Conservation (phyloP, 2,329 filamentous ascomycete genomes). For the Nannizziopsis barbatae region DNA sequence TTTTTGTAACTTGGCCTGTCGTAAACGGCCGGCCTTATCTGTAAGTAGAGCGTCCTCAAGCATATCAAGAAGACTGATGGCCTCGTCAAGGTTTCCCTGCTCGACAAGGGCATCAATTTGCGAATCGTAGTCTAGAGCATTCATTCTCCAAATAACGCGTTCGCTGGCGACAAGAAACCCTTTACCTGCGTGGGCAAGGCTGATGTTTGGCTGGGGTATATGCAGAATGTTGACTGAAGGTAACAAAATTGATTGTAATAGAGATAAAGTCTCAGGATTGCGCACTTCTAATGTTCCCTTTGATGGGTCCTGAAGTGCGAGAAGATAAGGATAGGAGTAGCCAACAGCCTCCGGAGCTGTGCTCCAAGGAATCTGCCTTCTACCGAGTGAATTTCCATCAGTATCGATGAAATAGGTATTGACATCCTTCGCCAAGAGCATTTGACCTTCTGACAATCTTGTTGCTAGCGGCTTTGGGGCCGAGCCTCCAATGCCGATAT, state of each 20-base stretch:
- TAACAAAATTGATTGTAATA: slow-evolving; percentile 74
- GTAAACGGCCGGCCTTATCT: slow-evolving; percentile 67
- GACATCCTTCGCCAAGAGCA: slow-evolving; percentile 93
- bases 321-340: slow-evolving; percentile 91
- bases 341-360: slow-evolving; percentile 80
- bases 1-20: slow-evolving; percentile 84
- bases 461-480: slow-evolving; percentile 83
- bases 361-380: slow-evolving; percentile 85
- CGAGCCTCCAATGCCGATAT: slow-evolving; percentile 87
- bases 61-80: slow-evolving; percentile 77
- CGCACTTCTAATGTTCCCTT: slow-evolving; percentile 82
- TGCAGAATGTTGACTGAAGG: slow-evolving; percentile 75
- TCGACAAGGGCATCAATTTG: slow-evolving; percentile 75
- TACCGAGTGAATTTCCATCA: slow-evolving; percentile 68
- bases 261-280: slow-evolving; percentile 81
- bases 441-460: slow-evolving; percentile 67
- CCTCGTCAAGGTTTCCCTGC: slow-evolving; percentile 70
- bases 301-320: slow-evolving; percentile 70
- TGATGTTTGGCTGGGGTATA: slow-evolving; percentile 84
- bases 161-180: slow-evolving; percentile 91
- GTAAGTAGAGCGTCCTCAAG: slow-evolving; percentile 82
- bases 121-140: slow-evolving; percentile 76
- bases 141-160: slow-evolving; percentile 90
- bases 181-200: slow-evolving; percentile 90
- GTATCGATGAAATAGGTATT: slow-evolving; percentile 87